These are phyloP conservation scores for Solanum pimpinellifolium DNA, from an alignment of 257 asterid species.

Conservation along the genomic window DNA sequence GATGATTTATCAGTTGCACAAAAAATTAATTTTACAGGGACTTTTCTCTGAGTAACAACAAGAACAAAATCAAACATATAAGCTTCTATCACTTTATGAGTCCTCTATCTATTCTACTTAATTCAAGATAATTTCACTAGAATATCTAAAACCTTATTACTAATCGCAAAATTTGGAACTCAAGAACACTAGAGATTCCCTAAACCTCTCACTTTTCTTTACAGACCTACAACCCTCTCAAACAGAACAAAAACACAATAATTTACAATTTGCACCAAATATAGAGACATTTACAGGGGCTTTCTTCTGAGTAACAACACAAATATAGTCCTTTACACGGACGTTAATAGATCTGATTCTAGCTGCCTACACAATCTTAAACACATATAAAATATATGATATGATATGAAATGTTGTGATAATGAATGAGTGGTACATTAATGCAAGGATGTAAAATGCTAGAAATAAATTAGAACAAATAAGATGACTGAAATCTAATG, in stretches of 20 bases:
- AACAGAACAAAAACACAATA: not conserved
- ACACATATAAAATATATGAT: constrained; percentile 4
- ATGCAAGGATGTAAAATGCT: too few relatives aligned
- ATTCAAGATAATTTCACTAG: not conserved
- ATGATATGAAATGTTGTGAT: too few relatives aligned
- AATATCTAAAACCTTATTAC: not conserved
- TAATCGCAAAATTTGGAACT: not conserved
- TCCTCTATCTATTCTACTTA: not conserved
- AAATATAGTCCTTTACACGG: constrained; percentile 84
- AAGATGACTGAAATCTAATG: too few relatives aligned
- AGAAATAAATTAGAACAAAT: too few relatives aligned
- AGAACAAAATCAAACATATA: too few relatives aligned
- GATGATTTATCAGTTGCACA: too few relatives aligned
- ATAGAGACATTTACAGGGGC: constrained; percentile 38
- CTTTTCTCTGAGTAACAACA: too few relatives aligned
- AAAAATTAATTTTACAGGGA: too few relatives aligned
- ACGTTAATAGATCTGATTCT: constrained; percentile 91
- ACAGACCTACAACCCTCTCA: too few relatives aligned
- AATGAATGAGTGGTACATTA: too few relatives aligned
- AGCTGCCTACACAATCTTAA: constrained; percentile 82
- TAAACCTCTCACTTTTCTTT: too few relatives aligned
- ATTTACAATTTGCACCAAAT: not conserved
- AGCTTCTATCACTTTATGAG: not conserved
- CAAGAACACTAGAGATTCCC: too few relatives aligned
- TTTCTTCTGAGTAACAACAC: constrained; percentile 98